Percentiles rank a stretch among this genome's conserved stretches.
These are phyloP conservation scores for Phyllosticta capitalensis DNA, from an alignment of 2,329 filamentous ascomycete genomes.

Conservation along the genomic window DNA sequence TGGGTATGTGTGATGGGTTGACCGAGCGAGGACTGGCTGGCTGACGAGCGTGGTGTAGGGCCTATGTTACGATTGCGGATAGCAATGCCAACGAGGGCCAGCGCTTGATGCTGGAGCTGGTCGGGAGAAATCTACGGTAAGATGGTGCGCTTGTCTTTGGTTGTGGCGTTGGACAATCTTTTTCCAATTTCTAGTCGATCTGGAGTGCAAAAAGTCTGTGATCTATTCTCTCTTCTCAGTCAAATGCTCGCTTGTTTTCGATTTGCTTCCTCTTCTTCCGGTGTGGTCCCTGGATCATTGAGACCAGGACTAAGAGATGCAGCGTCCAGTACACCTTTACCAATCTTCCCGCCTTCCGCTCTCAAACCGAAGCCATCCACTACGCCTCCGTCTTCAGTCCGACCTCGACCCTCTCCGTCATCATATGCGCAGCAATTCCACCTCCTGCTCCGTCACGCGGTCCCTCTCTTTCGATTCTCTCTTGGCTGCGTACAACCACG, in stretches of 20 bases:
- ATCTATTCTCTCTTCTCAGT: not conserved
- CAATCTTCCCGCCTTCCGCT: slow-evolving; percentile 20
- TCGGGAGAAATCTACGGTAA: slow-evolving; percentile 14
- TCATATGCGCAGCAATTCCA: slow-evolving; percentile 24
- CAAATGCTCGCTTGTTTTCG: no score
- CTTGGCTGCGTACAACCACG: slow-evolving; percentile 10
- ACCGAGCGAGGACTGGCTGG: not conserved
- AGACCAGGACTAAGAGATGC: not conserved
- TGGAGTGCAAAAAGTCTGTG: no score
- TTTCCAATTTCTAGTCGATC: not conserved
- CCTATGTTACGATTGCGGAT: slow-evolving; percentile 21
- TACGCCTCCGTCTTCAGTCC: slow-evolving; percentile 17
- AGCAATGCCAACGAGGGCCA: slow-evolving; percentile 14
- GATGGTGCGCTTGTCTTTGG: not conserved
- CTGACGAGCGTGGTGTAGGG: slow-evolving; percentile 10
- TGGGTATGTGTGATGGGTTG: slow-evolving; percentile 14
- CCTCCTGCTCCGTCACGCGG: slow-evolving; percentile 1
- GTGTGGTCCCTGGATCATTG: not conserved
- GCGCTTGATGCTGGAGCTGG: slow-evolving; percentile 11
- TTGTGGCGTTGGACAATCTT: not conserved
- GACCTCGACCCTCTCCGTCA: slow-evolving; percentile 19
- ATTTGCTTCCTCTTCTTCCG: no score
- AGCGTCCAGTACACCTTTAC: slow-evolving; percentile 21
- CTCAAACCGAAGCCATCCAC: slow-evolving; percentile 23
- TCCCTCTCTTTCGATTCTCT: not conserved